Percentiles rank a stretch among this genome's conserved stretches.
Conservation (phyloP, 2,329 filamentous ascomycete genomes). For the Aspergillus oerlinghausenensis region DNA sequence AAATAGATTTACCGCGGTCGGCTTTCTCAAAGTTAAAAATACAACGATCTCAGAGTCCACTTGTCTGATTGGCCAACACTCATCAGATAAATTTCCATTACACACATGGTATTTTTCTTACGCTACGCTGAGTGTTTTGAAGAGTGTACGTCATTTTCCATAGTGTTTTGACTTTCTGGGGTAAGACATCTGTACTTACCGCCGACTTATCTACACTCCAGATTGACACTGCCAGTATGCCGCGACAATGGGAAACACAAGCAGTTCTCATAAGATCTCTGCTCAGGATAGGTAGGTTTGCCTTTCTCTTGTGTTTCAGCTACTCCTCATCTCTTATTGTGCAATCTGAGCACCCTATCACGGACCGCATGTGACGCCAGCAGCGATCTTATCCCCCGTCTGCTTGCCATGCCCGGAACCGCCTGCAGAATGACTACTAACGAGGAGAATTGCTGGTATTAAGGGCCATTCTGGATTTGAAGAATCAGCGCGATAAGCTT, state of each 20-base stretch:
- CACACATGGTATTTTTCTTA: not conserved
- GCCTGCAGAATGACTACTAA: not conserved
- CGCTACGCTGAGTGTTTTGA: not conserved
- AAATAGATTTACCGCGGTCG: slow-evolving; percentile 6
- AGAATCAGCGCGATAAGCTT: slow-evolving; percentile 93
- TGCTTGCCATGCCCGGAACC: not conserved
- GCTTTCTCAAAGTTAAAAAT: not conserved
- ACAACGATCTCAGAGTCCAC: not conserved
- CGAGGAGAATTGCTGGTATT: not conserved
- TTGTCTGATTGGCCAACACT: not conserved
- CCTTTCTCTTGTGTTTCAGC: not conserved
- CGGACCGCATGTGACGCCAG: not conserved
- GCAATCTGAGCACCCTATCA: not conserved
- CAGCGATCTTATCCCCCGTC: slow-evolving; percentile 8
- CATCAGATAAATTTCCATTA: not conserved
- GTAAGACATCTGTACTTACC: not conserved
- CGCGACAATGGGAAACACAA: slow-evolving; percentile 58
- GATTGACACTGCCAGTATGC: slow-evolving; percentile 23
- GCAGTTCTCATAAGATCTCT: slow-evolving; percentile 62
- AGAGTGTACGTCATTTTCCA: slow-evolving; percentile 14
- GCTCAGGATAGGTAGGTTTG: slow-evolving; percentile 76
- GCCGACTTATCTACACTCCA: not conserved
- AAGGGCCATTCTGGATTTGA: slow-evolving; percentile 95
- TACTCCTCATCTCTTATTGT: not conserved
- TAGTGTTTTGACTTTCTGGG: not conserved